Base-by-base conservation (phyloP, 371 early-diverging fungal genomes). In the Cladochytrium tenue region DNA sequence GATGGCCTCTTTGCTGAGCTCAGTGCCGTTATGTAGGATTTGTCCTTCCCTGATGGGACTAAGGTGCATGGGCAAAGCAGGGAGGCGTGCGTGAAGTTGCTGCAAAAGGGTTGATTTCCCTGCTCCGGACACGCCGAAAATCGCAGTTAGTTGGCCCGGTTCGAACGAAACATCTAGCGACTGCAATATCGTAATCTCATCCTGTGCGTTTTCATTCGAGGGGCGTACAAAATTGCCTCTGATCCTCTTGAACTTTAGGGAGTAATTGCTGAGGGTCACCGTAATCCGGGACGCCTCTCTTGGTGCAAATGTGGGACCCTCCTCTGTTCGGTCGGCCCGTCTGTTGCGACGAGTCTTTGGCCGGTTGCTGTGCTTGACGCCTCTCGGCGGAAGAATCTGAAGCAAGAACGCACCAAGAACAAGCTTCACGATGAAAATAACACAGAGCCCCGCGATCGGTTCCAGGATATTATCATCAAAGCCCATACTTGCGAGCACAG, bases 121-220 rank as follows among this genome's bases (percentile, higher is more conserved):
- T 15, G 89, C 84, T 0, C 95, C 94, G 32, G 89, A 88, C 3
- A 87, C 79, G 3, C 94, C 93, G 66, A 91, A 85, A 17, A 93
- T 78, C 32, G 92, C 87, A 7, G 90, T 89, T 25, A 95, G 80
- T 53, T 86, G 80, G 50, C 81, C 82, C 15, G 82, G 69, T 10
- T 86, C 86, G 62, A 94, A 89, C 0, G 70, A 59, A n/a, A 34
- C 70, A 35, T 79, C 81, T 2, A 92, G 53, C 31, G 82, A 69
- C 56, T 86, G 83, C 63, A 93, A 80, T 60, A 76, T 71, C 56
- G 62, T 15, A 20, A 7, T 43, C 13, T 20, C 43, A 43, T 43
- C 20, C 13, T 7, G 7, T 20, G 20, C 43, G 43, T 43, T 43
- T 20, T 43, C 20, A 20, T 20, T 20, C 43, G 13, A 7, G 20